A percentile compares a stretch with the other conserved stretches of the same genome.
Conservation (phyloP, 1,284 basidiomycete species). For the Chiua sp. region DNA sequence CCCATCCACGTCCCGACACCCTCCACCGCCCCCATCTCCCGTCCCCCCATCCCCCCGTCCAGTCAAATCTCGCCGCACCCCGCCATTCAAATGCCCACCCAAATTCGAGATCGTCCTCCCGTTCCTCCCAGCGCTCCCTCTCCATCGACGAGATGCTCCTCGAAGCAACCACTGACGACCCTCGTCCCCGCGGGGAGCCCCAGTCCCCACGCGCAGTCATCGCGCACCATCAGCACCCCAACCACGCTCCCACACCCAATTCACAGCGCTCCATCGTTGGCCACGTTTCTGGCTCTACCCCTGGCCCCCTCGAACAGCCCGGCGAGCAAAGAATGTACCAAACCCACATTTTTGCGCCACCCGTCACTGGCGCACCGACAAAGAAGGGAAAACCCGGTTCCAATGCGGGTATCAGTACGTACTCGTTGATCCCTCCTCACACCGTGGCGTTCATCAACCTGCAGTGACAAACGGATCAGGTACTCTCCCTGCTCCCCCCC, state of each 20-base stretch:
- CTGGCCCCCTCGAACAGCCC: conserved; percentile 42
- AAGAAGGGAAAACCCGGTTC: conserved; percentile 59
- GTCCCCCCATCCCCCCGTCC: conserved; percentile 20
- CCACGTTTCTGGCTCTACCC: conserved; percentile 17
- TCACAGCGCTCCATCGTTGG: conserved; percentile 26
- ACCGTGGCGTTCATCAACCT: conserved; percentile 21
- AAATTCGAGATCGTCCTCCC: conserved; percentile 37
- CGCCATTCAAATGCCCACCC: conserved; percentile 21
- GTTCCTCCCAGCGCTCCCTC: conserved; percentile 41
- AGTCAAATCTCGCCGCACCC: conserved; percentile 17
- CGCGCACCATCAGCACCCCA: conserved; percentile 37
- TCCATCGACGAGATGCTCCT: conserved; percentile 68
- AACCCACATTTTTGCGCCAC: conserved; percentile 71
- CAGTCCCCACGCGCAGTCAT: conserved; percentile 39
- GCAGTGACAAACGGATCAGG: conserved; percentile 32
- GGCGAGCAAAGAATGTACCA: conserved; percentile 55
- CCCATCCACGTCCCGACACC: conserved; percentile 20
- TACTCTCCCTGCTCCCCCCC: conserved; percentile 23
- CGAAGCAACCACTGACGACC: conserved; percentile 51
- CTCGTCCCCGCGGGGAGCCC: conserved; percentile 33
- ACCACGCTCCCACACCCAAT: conserved; percentile 20
- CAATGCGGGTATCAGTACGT: conserved; percentile 30
- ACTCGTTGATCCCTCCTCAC: not conserved
- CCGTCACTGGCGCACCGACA: conserved; percentile 68
- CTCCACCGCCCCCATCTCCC: conserved; percentile 29